Evolutionary conservation across 371 early-diverging fungal species (phyloP).

Genomic region (Polyrhizophydium stewartii): DNA sequence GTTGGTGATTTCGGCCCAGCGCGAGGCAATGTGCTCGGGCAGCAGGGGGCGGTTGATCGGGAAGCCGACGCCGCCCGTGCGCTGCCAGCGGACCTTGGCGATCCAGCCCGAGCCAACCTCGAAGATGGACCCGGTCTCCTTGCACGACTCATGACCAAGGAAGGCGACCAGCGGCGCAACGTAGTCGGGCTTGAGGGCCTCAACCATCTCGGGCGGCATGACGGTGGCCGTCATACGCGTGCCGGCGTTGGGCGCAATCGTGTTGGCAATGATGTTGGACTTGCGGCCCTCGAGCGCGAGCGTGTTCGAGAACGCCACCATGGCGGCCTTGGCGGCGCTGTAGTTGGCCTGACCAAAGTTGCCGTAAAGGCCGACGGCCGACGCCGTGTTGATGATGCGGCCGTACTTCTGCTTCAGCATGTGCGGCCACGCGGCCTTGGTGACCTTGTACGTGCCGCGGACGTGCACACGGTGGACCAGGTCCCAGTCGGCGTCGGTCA

Average conservation of each 20-base stretch:
- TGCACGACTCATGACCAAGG: slow-evolving; percentile 57
- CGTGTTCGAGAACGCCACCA: slow-evolving; percentile 67
- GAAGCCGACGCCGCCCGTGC: slow-evolving; percentile 67
- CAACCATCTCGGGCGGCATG: slow-evolving; percentile 74
- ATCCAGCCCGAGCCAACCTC: slow-evolving; percentile 76
- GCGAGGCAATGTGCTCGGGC: slow-evolving; percentile 56
- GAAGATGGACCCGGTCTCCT: slow-evolving; percentile 58
- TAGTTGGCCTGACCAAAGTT: slow-evolving; percentile 99
- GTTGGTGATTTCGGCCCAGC: slow-evolving; percentile 74
- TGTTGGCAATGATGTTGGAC: slow-evolving; percentile 64
- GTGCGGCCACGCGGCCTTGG: slow-evolving; percentile 71
- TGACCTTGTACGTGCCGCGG: slow-evolving; percentile 65
- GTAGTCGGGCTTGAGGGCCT: slow-evolving; percentile 75
- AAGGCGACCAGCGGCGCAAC: slow-evolving; percentile 72
- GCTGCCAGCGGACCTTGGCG: slow-evolving; percentile 64
- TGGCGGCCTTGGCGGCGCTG: slow-evolving; percentile 64
- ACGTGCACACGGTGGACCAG: slow-evolving; percentile 64
- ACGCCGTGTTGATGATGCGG: slow-evolving; percentile 64
- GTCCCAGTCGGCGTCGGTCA: slow-evolving; percentile 72
- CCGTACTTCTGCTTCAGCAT: slow-evolving; percentile 72
- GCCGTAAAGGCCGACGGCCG: slow-evolving; percentile 97
- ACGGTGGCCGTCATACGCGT: slow-evolving; percentile 77
- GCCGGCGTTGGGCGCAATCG: slow-evolving; percentile 75
- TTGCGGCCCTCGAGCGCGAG: slow-evolving; percentile 69
- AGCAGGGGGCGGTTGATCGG: slow-evolving; percentile 52